Evolutionary conservation across 441 rosid species (phyloP).

Genomic region (California macrophylla): DNA sequence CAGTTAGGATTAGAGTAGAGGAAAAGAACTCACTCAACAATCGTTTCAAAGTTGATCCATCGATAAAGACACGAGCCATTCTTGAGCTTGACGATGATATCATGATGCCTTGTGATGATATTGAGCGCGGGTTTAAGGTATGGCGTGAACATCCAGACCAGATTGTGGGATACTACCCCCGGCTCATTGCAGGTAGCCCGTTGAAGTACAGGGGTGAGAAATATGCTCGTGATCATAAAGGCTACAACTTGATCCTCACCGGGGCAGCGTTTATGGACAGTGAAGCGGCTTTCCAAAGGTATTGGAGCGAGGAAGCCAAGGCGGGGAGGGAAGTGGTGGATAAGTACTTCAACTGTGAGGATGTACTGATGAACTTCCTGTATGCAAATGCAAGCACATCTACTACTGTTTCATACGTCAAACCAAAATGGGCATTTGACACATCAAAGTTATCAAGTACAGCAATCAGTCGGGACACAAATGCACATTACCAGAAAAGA

Average conservation of each 20-base stretch:
- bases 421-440: constrained; percentile 72
- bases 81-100: constrained; percentile 96
- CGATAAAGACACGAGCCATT: constrained; percentile 63
- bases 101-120: constrained; percentile 74
- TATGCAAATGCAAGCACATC: constrained; percentile 66
- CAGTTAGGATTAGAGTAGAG: constrained; percentile 71
- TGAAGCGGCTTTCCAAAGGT: constrained; percentile 48
- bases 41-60: constrained; percentile 62
- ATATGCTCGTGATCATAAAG: constrained; percentile 56
- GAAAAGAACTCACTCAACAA: constrained; percentile 63
- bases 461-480: constrained; percentile 77
- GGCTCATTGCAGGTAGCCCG: constrained; percentile 40
- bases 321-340: constrained; percentile 65
- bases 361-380: constrained; percentile 64
- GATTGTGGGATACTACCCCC: constrained; percentile 85
- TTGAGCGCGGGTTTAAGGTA: constrained; percentile 75
- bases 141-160: constrained; percentile 83
- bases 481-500: constrained; percentile 62
- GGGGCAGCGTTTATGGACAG: constrained; percentile 87
- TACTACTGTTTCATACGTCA: constrained; percentile 63
- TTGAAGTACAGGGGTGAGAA: constrained; percentile 69
- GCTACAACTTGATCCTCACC: constrained; percentile 86
- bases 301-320: constrained; percentile 51
- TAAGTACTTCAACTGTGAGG: constrained; percentile 70
- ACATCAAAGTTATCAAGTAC: constrained; percentile 75